A percentile compares a stretch with the other conserved stretches of the same genome.
Conservation (phyloP, 805 yeast genomes). For the Candida andamanensis region DNA sequence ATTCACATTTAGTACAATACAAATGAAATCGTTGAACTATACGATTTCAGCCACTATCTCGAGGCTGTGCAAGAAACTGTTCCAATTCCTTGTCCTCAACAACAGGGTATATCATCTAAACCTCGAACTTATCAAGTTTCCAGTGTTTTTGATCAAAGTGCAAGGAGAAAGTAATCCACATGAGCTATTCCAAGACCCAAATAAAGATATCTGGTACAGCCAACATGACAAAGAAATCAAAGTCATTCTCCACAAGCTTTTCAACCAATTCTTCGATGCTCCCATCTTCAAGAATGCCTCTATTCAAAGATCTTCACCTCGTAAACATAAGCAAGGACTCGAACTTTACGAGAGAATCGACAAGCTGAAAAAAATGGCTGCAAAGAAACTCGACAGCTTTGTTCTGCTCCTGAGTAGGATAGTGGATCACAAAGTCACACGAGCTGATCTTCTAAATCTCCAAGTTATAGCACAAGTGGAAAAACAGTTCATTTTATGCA, state of each 20-base stretch:
- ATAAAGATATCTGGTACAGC: conserved; percentile 2
- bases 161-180: not conserved
- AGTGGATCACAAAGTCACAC: conserved; percentile 10
- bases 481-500: conserved; percentile 55
- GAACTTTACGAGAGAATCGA: no score
- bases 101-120: conserved; percentile 2
- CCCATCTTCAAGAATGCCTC: no score
- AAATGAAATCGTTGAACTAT: not conserved
- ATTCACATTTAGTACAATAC: not conserved
- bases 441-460: conserved; percentile 13
- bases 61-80: not conserved
- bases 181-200: conserved; percentile 7
- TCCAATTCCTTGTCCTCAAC: conserved; percentile 6
- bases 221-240: conserved; percentile 1
- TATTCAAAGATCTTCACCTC: no score
- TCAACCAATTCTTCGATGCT: conserved; percentile 3
- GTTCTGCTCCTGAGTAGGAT: no score
- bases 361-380: no score
- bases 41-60: conserved; percentile 1
- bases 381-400: no score
- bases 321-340: no score
- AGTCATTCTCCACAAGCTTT: not conserved
- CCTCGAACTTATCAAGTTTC: not conserved
- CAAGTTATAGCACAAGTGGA: conserved; percentile 45
- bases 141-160: conserved; percentile 3